Base-by-base conservation (phyloP, 495 filamentous ascomycete species). In the Beverwykella pulmonaria region DNA sequence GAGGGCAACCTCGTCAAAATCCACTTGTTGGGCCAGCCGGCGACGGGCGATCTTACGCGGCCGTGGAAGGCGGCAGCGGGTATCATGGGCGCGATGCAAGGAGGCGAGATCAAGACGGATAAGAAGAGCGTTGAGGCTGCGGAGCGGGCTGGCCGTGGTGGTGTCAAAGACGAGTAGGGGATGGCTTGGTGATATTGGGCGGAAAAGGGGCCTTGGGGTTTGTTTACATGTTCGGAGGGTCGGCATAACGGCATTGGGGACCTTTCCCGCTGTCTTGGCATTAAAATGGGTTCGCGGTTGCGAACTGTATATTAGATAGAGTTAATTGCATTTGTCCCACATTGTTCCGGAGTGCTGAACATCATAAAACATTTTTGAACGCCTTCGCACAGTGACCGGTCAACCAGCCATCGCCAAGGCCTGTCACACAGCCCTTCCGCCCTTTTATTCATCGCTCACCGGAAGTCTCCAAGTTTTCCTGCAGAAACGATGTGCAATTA, bases 1-100 rank as follows among this genome's bases (percentile, higher is more conserved):
- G 94, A 98, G 82, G 81, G 88, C 78, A 98, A 97, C 82, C 80
- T 97, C 74, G 85, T 92, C 79, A 96, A 97, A 88, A 93, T 98
- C 75, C 90, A 97, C 79, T 58, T 98, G 47, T 88, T 92, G 65
- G 94, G 94, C 67, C 81, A 94, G 79, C 87, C 94, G n/a, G 93
- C 94, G 19, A 84, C 80, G 58, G 94, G 93, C 27, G 94, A 98
- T 61, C 84, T 98, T 67, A 92, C 93, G 86, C 85, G 94, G 63
- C 94, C 94, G 69, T 98, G 93, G 88, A 98, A 98, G 89, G 83
- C 83, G 56, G 77, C 83, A 54, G 87, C 85, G 63, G 93, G 93
- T 41, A 83, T 97, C 73, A 90, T 96, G 90, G 83, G 83, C 69
- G 82, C 79, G 17, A 81, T 89, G 67, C 82, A 85, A 77, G 83